phyloP scores from a whole-genome alignment of 768 basidiomycete species.

The Tremella mesenterica region DNA sequence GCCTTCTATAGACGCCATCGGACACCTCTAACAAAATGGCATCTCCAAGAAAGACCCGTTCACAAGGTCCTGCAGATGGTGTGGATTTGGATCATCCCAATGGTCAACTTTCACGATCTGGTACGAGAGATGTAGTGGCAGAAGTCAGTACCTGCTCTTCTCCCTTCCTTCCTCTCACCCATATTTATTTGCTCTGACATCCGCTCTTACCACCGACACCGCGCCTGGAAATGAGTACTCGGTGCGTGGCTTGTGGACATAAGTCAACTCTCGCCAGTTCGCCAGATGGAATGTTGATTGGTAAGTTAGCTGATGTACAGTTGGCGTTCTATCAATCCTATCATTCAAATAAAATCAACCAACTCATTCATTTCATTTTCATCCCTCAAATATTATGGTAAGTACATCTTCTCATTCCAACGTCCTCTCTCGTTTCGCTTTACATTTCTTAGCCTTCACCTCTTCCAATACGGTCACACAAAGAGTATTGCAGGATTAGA shows the following conservation, averaged over 20 bases:
- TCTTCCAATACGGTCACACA: too few relatives aligned
- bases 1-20: too few relatives aligned
- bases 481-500: too few relatives aligned
- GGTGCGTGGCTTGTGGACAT: not conserved
- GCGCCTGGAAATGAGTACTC: too few relatives aligned
- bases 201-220: too few relatives aligned
- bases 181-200: too few relatives aligned
- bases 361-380: slow-evolving; percentile 74
- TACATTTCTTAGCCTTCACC: too few relatives aligned
- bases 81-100: slow-evolving; percentile 10
- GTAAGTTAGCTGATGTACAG: slow-evolving; percentile 47
- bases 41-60: slow-evolving; percentile 11
- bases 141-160: slow-evolving; percentile 15
- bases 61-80: slow-evolving; percentile 18
- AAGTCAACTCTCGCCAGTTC: not conserved
- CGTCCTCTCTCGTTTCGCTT: not conserved
- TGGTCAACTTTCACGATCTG: not conserved
- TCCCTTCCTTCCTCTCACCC: too few relatives aligned
- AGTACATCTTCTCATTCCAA: slow-evolving; percentile 1
- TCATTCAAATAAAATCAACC: slow-evolving; percentile 71
- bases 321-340: slow-evolving; percentile 89
- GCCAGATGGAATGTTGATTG: not conserved
- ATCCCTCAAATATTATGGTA: slow-evolving; percentile 79
- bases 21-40: too few relatives aligned
- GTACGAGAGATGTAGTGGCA: slow-evolving; percentile 18